Conservation (phyloP, 169 alveolate genomes). For the Cryptosporidium felis region DNA sequence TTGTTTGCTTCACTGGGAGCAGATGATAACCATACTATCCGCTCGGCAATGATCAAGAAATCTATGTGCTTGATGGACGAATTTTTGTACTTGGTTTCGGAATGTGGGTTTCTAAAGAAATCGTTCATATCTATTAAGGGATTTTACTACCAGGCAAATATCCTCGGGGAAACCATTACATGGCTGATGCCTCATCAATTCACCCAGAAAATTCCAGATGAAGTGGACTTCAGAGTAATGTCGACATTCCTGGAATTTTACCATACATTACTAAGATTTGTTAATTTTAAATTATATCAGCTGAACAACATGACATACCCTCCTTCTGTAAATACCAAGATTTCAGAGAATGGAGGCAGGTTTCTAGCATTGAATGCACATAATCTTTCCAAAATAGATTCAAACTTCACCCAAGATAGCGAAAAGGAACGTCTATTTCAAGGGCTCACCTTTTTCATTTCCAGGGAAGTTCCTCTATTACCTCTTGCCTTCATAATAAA, state of each 20-base stretch:
- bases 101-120: constrained; percentile 74
- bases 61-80: constrained; percentile 84
- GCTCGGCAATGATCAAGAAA: constrained; percentile 78
- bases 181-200: constrained; percentile 98
- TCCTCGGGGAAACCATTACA: constrained; percentile 92
- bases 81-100: constrained; percentile 83
- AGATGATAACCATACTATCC: constrained; percentile 81
- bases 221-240: constrained; percentile 96
- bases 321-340: constrained; percentile 57
- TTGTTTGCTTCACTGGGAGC: constrained; percentile 87
- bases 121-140: constrained; percentile 97
- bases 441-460: constrained; percentile 84
- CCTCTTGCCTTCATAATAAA: constrained; percentile 87
- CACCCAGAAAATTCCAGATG: constrained; percentile 93
- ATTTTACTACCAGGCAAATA: constrained; percentile 95
- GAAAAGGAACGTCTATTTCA: constrained; percentile 81
- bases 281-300: constrained; percentile 90
- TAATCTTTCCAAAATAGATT: constrained; percentile 65
- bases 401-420: constrained; percentile 74
- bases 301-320: constrained; percentile 87
- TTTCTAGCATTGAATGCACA: constrained; percentile 10
- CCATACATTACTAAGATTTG: constrained; percentile 88
- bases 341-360: constrained; percentile 57
- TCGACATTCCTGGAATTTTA: constrained; percentile 92
- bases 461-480: constrained; percentile 92